A percentile compares a stretch with the other conserved stretches of the same genome.
phyloP scores from a whole-genome alignment of 2,329 filamentous ascomycete genomes.

The Bipolaris bicolor region DNA sequence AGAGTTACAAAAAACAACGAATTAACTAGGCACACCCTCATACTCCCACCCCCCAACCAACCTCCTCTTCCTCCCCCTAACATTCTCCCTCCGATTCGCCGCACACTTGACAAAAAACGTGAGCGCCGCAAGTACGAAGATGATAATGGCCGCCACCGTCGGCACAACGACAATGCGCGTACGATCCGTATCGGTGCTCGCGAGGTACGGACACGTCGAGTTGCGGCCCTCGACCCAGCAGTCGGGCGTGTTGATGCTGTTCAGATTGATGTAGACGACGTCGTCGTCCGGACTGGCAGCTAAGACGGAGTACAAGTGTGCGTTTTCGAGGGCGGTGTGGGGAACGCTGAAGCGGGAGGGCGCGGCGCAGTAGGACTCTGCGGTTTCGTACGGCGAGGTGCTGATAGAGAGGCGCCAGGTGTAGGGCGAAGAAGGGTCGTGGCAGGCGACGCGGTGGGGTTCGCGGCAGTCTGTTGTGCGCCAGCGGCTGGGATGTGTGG shows the following conservation, averaged over 20 bases:
- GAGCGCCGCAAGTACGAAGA: constrained; percentile 65
- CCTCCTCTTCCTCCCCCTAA: constrained; percentile 57
- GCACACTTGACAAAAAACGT: constrained; percentile 70
- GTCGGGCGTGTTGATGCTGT: constrained; percentile 60
- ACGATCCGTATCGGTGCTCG: constrained; percentile 51
- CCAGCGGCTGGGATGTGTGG: constrained; percentile 62
- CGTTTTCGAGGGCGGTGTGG: constrained; percentile 68
- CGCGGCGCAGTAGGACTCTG: constrained; percentile 55
- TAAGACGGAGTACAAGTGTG: constrained; percentile 56
- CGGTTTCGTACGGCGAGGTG: constrained; percentile 53
- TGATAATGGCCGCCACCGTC: constrained; percentile 66
- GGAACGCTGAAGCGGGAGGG: constrained; percentile 62
- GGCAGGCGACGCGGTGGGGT: constrained; percentile 62
- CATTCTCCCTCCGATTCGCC: constrained; percentile 62
- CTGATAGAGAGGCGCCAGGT: constrained; percentile 60
- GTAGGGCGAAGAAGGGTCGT: constrained; percentile 60
- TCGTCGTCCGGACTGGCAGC: constrained; percentile 14
- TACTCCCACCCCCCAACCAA: constrained; percentile 66
- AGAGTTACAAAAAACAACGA: no score
- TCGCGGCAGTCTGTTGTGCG: constrained; percentile 61
- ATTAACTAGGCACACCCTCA: constrained; percentile 65
- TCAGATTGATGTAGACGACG: constrained; percentile 65
- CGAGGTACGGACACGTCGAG: constrained; percentile 64
- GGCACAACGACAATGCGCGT: constrained; percentile 63
- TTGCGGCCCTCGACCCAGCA: constrained; percentile 67